Evolutionary conservation across 345 rosid species (phyloP).

Genomic region (Heritiera fomes): DNA sequence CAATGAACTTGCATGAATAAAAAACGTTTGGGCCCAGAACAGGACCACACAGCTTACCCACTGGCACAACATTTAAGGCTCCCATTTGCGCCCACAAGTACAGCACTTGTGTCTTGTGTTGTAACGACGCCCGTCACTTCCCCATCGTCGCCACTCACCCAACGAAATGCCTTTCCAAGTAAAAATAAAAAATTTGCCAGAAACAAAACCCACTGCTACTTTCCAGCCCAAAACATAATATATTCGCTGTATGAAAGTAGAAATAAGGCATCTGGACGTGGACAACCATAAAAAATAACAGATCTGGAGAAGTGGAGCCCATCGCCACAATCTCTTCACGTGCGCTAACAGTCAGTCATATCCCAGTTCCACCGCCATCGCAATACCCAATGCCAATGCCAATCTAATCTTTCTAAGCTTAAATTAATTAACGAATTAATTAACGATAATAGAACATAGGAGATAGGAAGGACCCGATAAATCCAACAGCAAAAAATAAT

Average conservation of each 20-base stretch:
- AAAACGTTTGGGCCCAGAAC: not conserved
- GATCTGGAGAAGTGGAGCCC: not conserved
- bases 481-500: not conserved
- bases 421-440: not conserved
- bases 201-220: not conserved
- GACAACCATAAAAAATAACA: not conserved
- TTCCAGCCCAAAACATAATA: not conserved
- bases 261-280: not conserved
- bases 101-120: not conserved
- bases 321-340: not conserved
- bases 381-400: too few species aligned
- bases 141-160: not conserved
- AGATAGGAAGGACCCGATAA: not conserved
- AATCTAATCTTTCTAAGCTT: not conserved
- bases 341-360: constrained; percentile 4
- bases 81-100: not conserved
- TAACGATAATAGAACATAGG: too few species aligned
- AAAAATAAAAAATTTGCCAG: too few species aligned
- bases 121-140: not conserved
- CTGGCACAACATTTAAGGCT: not conserved
- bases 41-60: not conserved
- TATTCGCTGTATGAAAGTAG: not conserved
- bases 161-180: not conserved
- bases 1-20: not conserved
- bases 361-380: too few species aligned